Percentiles rank a stretch among this genome's conserved stretches.
Conservation (phyloP, 78 protist genomes). For the Pigoraptor vietnamica region DNA sequence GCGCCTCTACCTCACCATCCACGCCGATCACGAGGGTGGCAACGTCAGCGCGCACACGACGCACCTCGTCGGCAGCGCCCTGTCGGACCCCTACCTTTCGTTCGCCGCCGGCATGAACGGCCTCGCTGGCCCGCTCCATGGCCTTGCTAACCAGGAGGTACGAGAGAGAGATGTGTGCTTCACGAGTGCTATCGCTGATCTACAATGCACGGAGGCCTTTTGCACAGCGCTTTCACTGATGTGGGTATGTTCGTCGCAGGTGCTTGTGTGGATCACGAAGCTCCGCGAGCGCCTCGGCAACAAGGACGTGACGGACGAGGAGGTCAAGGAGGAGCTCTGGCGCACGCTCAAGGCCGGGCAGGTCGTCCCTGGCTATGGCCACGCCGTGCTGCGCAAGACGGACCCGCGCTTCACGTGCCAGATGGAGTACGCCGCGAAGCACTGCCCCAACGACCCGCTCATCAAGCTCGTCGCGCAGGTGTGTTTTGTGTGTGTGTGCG, state of each 20-base stretch:
- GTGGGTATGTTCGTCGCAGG: slow-evolving; percentile 19
- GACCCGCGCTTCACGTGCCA: slow-evolving; percentile 90
- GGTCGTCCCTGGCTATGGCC: slow-evolving; percentile 97
- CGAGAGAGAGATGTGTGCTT: too few species aligned
- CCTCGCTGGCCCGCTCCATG: slow-evolving; percentile 96
- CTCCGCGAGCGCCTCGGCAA: slow-evolving; percentile 41
- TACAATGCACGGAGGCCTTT: too few species aligned
- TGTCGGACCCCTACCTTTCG: slow-evolving; percentile 94
- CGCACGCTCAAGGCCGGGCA: slow-evolving; percentile 87
- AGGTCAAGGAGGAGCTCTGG: slow-evolving; percentile 75
- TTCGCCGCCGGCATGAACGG: slow-evolving; percentile 89
- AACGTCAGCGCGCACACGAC: slow-evolving; percentile 88
- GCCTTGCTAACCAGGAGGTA: slow-evolving; percentile 95
- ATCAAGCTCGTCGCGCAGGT: slow-evolving; percentile 16
- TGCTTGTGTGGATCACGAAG: slow-evolving; percentile 55
- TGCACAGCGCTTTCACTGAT: too few species aligned
- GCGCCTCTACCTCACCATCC: slow-evolving; percentile 92
- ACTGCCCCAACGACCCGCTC: slow-evolving; percentile 84
- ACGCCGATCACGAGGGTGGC: slow-evolving; percentile 88
- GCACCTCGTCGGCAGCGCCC: slow-evolving; percentile 95
- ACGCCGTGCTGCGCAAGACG: slow-evolving; percentile 90
- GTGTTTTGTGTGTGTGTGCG: not conserved
- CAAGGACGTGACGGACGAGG: slow-evolving; percentile 50
- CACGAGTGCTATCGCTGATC: too few species aligned
- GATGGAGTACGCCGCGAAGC: slow-evolving; percentile 92